These are phyloP conservation scores for Aspergillus sp. DNA, from an alignment of 2,329 filamentous ascomycete species.

Conservation along the genomic window DNA sequence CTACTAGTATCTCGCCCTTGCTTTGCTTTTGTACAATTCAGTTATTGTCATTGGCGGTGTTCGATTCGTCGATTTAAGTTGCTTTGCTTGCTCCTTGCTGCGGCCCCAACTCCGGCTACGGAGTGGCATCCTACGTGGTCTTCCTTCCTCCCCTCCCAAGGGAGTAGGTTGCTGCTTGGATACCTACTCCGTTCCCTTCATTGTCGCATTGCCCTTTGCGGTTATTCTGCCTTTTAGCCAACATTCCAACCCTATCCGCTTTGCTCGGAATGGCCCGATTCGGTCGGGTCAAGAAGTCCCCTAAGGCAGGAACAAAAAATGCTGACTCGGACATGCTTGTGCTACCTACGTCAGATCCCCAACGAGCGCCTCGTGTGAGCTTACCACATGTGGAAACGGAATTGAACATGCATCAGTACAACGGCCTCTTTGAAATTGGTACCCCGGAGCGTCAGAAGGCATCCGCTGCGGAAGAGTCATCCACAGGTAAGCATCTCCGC, in stretches of 20 bases:
- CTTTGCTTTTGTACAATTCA: not conserved
- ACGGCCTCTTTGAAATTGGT: constrained; percentile 38
- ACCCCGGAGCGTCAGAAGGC: constrained; percentile 29
- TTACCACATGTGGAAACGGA: constrained; percentile 44
- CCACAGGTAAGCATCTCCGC: constrained; percentile 26
- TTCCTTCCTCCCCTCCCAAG: not conserved
- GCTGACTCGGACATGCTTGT: constrained; percentile 31
- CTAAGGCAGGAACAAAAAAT: constrained; percentile 23
- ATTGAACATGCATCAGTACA: constrained; percentile 47
- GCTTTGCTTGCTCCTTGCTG: constrained; percentile 4
- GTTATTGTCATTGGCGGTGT: not conserved
- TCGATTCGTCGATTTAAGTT: not conserved
- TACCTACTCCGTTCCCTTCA: constrained; percentile 6
- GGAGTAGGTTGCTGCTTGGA: not conserved
- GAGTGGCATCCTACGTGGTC: not conserved
- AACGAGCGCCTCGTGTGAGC: constrained; percentile 38
- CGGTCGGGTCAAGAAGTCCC: constrained; percentile 32
- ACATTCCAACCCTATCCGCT: constrained; percentile 17
- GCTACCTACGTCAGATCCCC: constrained; percentile 23
- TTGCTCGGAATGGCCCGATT: constrained; percentile 33
- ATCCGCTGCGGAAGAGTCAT: constrained; percentile 20
- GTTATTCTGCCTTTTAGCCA: constrained; percentile 8
- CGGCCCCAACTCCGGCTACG: constrained; percentile 1
- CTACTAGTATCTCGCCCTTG: not conserved
- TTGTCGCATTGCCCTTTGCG: constrained; percentile 12